Conservation (phyloP, 2,329 filamentous ascomycete species). For the Eutypa lata region DNA sequence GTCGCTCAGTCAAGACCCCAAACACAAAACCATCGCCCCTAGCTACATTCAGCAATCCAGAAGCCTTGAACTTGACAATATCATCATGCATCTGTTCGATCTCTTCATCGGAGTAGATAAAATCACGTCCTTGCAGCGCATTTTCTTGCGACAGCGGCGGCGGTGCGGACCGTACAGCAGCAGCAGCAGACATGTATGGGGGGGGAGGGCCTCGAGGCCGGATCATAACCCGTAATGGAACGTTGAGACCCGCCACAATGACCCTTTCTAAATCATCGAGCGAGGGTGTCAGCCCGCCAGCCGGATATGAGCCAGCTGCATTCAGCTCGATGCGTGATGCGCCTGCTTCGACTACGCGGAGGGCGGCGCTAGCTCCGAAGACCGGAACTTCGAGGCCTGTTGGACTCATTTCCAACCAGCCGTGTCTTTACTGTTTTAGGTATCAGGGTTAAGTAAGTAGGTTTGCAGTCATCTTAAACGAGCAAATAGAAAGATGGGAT, state of each 20-base stretch:
- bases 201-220: slow-evolving; percentile 45
- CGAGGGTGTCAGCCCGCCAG: slow-evolving; percentile 50
- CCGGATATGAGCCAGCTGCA: slow-evolving; percentile 44
- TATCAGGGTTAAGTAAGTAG: not conserved
- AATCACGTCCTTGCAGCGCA: slow-evolving; percentile 33
- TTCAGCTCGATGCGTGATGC: slow-evolving; percentile 54
- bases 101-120: slow-evolving; percentile 46
- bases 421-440: too few species aligned
- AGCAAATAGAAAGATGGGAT: too few species aligned
- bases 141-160: slow-evolving; percentile 15
- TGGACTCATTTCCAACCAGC: slow-evolving; percentile 1
- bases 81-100: slow-evolving; percentile 39
- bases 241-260: slow-evolving; percentile 19
- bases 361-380: slow-evolving; percentile 43
- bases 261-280: slow-evolving; percentile 33
- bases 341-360: slow-evolving; percentile 38
- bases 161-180: not conserved
- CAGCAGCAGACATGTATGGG: too few species aligned
- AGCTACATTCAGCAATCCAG: slow-evolving; percentile 33
- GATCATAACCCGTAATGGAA: slow-evolving; percentile 54
- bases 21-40: slow-evolving; percentile 57
- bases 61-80: slow-evolving; percentile 35
- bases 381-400: slow-evolving; percentile 50
- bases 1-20: slow-evolving; percentile 36
- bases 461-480: too few species aligned